phyloP scores from a whole-genome alignment of 2,329 filamentous ascomycete genomes.

The Fusarium cicatricum region DNA sequence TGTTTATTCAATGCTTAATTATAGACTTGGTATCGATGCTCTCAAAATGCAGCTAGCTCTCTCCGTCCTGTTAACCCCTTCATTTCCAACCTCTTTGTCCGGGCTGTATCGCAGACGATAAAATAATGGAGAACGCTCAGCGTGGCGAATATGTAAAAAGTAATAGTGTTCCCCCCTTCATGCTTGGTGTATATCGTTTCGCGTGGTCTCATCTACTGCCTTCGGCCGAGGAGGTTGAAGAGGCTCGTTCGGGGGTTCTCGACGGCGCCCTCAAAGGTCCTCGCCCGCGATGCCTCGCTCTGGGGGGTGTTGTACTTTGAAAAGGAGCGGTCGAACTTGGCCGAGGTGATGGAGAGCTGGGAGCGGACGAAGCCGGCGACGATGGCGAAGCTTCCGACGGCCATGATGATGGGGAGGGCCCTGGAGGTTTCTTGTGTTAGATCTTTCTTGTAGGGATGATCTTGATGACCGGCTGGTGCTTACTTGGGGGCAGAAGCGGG shows the following conservation, averaged over 20 bases:
- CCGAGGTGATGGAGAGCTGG: conserved; percentile 46
- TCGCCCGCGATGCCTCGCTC: conserved; percentile 47
- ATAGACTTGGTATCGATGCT: conserved; percentile 28
- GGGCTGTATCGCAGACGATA: not conserved
- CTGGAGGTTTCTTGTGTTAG: conserved; percentile 11
- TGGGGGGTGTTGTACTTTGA: conserved; percentile 49
- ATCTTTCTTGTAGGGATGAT: not conserved
- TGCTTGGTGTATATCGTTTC: not conserved
- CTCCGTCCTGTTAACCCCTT: not conserved
- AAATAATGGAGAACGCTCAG: conserved; percentile 30
- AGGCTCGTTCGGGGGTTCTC: conserved; percentile 47
- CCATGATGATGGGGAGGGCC: conserved; percentile 32
- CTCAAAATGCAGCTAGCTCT: conserved; percentile 5
- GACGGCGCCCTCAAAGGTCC: conserved; percentile 45
- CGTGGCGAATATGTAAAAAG: conserved; percentile 19
- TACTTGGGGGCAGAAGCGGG: conserved; percentile 30
- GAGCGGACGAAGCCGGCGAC: conserved; percentile 46
- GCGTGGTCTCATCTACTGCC: conserved; percentile 25
- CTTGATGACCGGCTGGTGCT: not conserved
- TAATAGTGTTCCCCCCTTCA: not conserved
- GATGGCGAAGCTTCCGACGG: conserved; percentile 33
- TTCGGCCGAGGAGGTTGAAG: conserved; percentile 48
- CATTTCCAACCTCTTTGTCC: not conserved
- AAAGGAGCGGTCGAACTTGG: conserved; percentile 50
- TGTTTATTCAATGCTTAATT: conserved; percentile 22